Conservation (phyloP, 805 yeast genomes). For the Schwanniomyces sp. region DNA sequence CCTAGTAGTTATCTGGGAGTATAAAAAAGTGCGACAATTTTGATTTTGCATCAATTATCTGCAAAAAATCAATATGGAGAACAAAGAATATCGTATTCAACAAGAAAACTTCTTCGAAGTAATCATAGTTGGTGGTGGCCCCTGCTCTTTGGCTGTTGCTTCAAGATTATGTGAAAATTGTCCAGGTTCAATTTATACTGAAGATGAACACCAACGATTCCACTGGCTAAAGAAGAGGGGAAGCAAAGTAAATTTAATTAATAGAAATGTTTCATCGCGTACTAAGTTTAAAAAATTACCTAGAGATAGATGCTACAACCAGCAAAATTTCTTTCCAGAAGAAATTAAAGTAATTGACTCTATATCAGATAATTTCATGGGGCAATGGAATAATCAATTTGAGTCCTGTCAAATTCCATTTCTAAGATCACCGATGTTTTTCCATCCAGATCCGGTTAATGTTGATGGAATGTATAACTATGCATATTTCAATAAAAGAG, state of each 20-base stretch:
- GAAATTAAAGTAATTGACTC: constrained; percentile 40
- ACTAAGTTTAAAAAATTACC: constrained; percentile 9
- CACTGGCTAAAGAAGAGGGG: constrained; percentile 42
- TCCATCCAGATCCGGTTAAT: constrained; percentile 46
- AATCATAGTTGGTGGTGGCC: constrained; percentile 47
- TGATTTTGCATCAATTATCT: not conserved
- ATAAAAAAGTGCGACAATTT: constrained; percentile 1
- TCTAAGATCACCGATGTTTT: constrained; percentile 48
- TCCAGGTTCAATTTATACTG: constrained; percentile 46
- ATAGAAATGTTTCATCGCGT: constrained; percentile 12
- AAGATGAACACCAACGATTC: constrained; percentile 47
- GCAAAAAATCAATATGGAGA: not conserved
- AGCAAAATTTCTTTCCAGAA: constrained; percentile 16
- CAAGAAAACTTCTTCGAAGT: constrained; percentile 30
- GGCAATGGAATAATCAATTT: constrained; percentile 47
- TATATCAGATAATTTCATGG: constrained; percentile 30
- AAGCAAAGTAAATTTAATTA: constrained; percentile 23
- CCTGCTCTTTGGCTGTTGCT: constrained; percentile 43
- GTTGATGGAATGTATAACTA: constrained; percentile 44
- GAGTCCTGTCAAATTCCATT: constrained; percentile 40
- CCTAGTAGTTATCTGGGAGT: constrained; percentile 8
- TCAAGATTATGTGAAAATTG: constrained; percentile 42
- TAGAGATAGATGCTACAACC: constrained; percentile 6
- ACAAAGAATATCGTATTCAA: constrained; percentile 4
- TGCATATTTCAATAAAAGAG: constrained; percentile 31